Percentiles rank a stretch among this genome's conserved stretches.
These are phyloP conservation scores for Aspergillus sp. DNA, from an alignment of 2,329 filamentous ascomycete genomes.

Conservation along the genomic window DNA sequence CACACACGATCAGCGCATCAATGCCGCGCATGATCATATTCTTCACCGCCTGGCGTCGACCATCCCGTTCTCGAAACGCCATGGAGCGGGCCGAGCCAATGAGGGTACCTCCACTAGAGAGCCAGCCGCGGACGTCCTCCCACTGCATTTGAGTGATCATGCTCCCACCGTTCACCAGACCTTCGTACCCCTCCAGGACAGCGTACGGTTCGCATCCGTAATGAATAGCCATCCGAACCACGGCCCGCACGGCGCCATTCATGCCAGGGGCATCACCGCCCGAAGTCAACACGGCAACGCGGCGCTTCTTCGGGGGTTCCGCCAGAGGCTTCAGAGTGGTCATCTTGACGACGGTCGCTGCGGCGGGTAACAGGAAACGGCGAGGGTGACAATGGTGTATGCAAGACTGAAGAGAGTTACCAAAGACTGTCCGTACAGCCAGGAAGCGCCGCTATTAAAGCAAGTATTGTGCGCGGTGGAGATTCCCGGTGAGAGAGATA, in stretches of 20 bases:
- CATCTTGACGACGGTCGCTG: too few species aligned
- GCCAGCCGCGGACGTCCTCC: constrained; percentile 89
- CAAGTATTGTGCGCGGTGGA: constrained; percentile 7
- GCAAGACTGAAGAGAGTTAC: too few species aligned
- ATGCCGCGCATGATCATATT: constrained; percentile 92
- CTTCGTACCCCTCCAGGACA: constrained; percentile 92
- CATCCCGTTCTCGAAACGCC: constrained; percentile 80
- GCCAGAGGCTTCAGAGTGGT: constrained; percentile 10
- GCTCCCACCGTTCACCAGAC: constrained; percentile 77
- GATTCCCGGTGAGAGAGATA: constrained; percentile 32
- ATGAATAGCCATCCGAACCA: constrained; percentile 85
- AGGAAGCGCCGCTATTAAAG: constrained; percentile 10
- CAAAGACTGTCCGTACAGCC: too few species aligned
- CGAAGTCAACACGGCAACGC: constrained; percentile 86
- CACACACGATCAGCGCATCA: constrained; percentile 91
- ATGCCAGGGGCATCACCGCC: constrained; percentile 92
- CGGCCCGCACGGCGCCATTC: constrained; percentile 82
- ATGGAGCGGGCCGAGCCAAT: constrained; percentile 92
- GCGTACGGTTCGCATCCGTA: constrained; percentile 70
- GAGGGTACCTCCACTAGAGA: constrained; percentile 87
- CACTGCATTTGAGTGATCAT: constrained; percentile 82
- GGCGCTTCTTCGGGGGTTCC: constrained; percentile 43
- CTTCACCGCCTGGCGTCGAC: constrained; percentile 76
- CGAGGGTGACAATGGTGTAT: too few species aligned
- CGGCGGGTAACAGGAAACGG: too few species aligned